phyloP scores from a whole-genome alignment of 768 basidiomycete species.

The Tylopilus rubrobrunneus region DNA sequence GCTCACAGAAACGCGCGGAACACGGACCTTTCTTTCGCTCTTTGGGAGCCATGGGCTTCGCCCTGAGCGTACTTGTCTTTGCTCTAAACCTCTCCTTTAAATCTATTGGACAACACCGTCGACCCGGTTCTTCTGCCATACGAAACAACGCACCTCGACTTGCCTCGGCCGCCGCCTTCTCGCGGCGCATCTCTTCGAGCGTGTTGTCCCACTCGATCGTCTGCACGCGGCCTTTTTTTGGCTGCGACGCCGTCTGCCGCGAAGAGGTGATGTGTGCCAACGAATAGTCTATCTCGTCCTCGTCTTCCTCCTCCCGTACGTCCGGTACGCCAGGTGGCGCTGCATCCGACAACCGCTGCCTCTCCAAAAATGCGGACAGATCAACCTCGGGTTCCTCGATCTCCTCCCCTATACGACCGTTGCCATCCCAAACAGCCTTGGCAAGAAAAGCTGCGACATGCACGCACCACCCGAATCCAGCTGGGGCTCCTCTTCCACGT shows the following conservation, averaged over 20 bases:
- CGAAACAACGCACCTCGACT: conserved; percentile 51
- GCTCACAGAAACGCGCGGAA: background rate
- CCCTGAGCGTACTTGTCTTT: conserved; percentile 46
- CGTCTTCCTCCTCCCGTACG: conserved; percentile 37
- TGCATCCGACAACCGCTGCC: conserved; percentile 49
- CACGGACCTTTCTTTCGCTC: conserved; percentile 38
- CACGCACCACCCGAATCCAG: conserved; percentile 64
- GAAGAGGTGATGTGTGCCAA: conserved; percentile 49
- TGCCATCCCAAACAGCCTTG: background rate
- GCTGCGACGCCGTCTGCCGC: conserved; percentile 15
- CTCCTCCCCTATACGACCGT: conserved; percentile 52
- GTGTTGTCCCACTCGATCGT: conserved; percentile 65
- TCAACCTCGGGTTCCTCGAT: conserved; percentile 71
- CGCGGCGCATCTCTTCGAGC: conserved; percentile 61
- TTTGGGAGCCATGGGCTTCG: conserved; percentile 32
- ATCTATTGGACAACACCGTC: conserved; percentile 34
- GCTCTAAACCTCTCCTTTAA: conserved; percentile 56
- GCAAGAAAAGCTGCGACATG: too few species aligned
- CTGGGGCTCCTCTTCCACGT: conserved; percentile 65
- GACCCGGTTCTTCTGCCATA: too few species aligned
- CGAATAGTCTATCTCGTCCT: conserved; percentile 54
- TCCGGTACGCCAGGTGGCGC: conserved; percentile 8
- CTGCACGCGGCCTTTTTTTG: conserved; percentile 62
- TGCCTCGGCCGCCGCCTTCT: conserved; percentile 74
- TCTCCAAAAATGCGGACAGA: conserved; percentile 60